Conservation (phyloP, 805 yeast genomes). For the Spathaspora sp. region DNA sequence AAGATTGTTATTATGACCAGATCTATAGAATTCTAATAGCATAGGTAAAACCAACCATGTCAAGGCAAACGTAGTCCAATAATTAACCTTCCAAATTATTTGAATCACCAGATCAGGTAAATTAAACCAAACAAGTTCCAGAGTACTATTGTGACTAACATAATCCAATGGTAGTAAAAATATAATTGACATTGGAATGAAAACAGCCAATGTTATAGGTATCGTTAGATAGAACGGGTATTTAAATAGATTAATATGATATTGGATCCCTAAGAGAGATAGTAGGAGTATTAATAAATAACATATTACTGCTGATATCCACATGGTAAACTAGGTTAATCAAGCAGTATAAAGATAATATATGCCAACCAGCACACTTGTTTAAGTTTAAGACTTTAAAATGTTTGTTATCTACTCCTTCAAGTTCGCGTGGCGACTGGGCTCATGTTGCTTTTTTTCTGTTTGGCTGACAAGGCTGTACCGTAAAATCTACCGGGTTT, state of each 20-base stretch:
- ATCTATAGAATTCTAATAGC: slow-evolving; percentile 66
- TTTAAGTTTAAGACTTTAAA: too few species aligned
- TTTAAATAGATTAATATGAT: slow-evolving; percentile 31
- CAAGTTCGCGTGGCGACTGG: too few species aligned
- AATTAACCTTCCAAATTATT: slow-evolving; percentile 67
- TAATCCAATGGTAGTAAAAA: slow-evolving; percentile 74
- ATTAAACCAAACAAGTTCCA: slow-evolving; percentile 36
- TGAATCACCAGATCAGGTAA: slow-evolving; percentile 45
- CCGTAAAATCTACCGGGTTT: too few species aligned
- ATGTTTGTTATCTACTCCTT: too few species aligned
- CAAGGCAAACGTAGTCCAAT: slow-evolving; percentile 76
- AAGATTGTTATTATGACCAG: slow-evolving; percentile 56
- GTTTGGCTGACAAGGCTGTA: too few species aligned
- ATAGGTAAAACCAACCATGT: slow-evolving; percentile 78
- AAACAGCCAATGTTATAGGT: slow-evolving; percentile 56
- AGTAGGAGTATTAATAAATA: slow-evolving; percentile 24
- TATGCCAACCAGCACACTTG: too few species aligned
- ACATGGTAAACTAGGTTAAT: slow-evolving; percentile 13
- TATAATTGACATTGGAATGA: slow-evolving; percentile 71
- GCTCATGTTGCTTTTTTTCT: too few species aligned
- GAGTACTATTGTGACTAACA: slow-evolving; percentile 46
- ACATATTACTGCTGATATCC: slow-evolving; percentile 24
- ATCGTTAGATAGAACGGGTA: slow-evolving; percentile 40
- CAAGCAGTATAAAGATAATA: background rate
- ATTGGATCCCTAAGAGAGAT: slow-evolving; percentile 30